These are phyloP conservation scores for Gymnopilus dilepis DNA, from an alignment of 768 basidiomycete species.

Conservation along the genomic window DNA sequence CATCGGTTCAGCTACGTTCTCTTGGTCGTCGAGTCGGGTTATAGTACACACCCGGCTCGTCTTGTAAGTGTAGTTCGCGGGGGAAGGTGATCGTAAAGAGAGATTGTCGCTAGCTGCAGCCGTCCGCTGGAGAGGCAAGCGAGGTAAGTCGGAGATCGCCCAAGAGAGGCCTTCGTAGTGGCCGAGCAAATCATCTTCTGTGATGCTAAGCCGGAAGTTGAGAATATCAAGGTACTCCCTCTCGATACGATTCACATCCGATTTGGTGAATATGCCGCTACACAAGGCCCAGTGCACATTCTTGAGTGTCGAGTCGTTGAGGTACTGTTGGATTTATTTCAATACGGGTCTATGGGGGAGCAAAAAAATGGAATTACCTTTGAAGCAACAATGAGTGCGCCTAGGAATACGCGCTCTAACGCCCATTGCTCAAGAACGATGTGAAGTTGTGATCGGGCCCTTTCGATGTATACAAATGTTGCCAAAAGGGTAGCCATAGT, in stretches of 20 bases:
- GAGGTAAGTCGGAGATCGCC: slow-evolving; percentile 30
- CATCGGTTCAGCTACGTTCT: too few relatives aligned
- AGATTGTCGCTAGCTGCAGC: too few relatives aligned
- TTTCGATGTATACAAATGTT: slow-evolving; percentile 76
- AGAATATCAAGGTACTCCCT: slow-evolving; percentile 83
- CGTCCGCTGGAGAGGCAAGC: too few relatives aligned
- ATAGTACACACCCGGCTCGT: too few relatives aligned
- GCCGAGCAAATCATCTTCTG: slow-evolving; percentile 65
- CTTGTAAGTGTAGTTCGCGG: too few relatives aligned
- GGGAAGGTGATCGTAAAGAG: too few relatives aligned
- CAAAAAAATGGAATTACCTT: slow-evolving; percentile 55
- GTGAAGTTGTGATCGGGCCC: slow-evolving; percentile 79
- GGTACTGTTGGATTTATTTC: slow-evolving; percentile 53
- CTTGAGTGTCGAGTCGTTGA: slow-evolving; percentile 90
- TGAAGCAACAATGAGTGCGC: slow-evolving; percentile 83
- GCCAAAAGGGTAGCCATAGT: slow-evolving; percentile 70
- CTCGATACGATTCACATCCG: slow-evolving; percentile 81
- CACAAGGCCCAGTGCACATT: slow-evolving; percentile 92
- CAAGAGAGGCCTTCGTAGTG: slow-evolving; percentile 48
- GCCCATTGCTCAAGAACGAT: slow-evolving; percentile 88
- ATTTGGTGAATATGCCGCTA: slow-evolving; percentile 80
- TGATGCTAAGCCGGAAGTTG: slow-evolving; percentile 71
- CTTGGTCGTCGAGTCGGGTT: too few relatives aligned
- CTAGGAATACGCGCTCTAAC: slow-evolving; percentile 88
- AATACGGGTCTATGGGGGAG: too few relatives aligned